Conservation (phyloP, 2,329 filamentous ascomycete species). For the Hymenoscyphus occultus region DNA sequence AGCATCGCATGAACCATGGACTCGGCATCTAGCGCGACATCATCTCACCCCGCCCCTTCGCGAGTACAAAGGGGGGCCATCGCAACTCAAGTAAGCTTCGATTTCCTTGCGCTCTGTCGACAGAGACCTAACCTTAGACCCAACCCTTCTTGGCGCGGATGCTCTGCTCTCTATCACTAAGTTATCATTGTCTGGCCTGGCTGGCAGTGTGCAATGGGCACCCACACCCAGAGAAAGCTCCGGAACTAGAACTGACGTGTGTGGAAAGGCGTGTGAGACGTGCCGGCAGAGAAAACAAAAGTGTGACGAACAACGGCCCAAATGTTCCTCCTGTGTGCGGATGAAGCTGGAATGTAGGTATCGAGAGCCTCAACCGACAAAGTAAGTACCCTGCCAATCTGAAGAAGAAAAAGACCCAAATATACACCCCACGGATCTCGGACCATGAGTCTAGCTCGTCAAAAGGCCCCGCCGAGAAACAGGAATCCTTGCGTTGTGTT, state of each 20-base stretch:
- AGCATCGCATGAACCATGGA: conserved; percentile 25
- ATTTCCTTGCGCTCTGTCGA: conserved; percentile 8
- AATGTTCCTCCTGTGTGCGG: conserved; percentile 57
- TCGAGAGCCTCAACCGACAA: conserved; percentile 58
- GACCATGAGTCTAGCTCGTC: background rate
- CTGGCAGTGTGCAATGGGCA: background rate
- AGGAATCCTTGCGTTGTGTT: background rate
- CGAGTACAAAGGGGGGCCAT: conserved; percentile 47
- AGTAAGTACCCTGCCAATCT: conserved; percentile 45
- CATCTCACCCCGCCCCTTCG: conserved; percentile 28
- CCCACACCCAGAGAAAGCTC: background rate
- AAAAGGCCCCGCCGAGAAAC: background rate
- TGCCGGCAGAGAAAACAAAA: conserved; percentile 60
- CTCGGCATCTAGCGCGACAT: conserved; percentile 25
- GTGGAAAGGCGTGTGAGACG: conserved; percentile 52
- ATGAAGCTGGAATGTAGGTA: conserved; percentile 59
- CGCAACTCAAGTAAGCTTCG: conserved; percentile 43
- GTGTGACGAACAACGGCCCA: conserved; percentile 61
- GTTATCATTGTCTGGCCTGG: background rate
- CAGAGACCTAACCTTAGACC: background rate
- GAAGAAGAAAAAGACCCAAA: too few species aligned
- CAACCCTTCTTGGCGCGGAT: background rate
- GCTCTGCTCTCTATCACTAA: background rate
- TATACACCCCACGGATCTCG: conserved; percentile 4
- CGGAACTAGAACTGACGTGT: conserved; percentile 17